Evolutionary conservation across 805 yeast genomes (phyloP).

Genomic region (Spathaspora gorwiae): DNA sequence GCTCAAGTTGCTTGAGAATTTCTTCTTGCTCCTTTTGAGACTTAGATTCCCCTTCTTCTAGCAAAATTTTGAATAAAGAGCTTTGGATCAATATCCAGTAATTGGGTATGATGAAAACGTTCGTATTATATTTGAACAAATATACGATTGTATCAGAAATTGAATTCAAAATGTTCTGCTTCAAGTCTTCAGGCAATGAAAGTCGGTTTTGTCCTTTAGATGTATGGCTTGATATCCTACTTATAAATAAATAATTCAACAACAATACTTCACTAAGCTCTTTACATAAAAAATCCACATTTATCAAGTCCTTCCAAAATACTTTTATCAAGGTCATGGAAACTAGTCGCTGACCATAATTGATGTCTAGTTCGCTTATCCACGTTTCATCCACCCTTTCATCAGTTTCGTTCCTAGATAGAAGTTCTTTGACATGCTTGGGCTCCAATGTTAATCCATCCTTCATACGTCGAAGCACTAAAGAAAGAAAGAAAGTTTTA

Average conservation of each 20-base stretch:
- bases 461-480: slow-evolving; percentile 55
- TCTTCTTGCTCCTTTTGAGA: slow-evolving; percentile 24
- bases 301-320: slow-evolving; percentile 67
- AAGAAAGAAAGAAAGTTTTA: slow-evolving; percentile 52
- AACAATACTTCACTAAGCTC: slow-evolving; percentile 61
- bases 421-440: slow-evolving; percentile 18
- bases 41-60: slow-evolving; percentile 11
- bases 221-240: slow-evolving; percentile 16
- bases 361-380: slow-evolving; percentile 18
- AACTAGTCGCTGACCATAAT: slow-evolving; percentile 32
- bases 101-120: slow-evolving; percentile 59
- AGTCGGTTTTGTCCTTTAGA: background rate
- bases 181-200: slow-evolving; percentile 13
- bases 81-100: slow-evolving; percentile 56
- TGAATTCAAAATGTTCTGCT: slow-evolving; percentile 23
- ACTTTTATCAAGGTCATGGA: slow-evolving; percentile 49
- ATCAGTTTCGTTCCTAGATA: slow-evolving; percentile 19
- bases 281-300: slow-evolving; percentile 54
- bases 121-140: slow-evolving; percentile 48
- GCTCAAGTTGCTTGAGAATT: slow-evolving; percentile 46
- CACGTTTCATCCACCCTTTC: slow-evolving; percentile 12
- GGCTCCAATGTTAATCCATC: slow-evolving; percentile 29
- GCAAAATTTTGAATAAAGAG: slow-evolving; percentile 38
- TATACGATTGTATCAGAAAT: slow-evolving; percentile 30
- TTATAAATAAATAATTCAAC: slow-evolving; percentile 39